A percentile compares a stretch with the other conserved stretches of the same genome.
Evolutionary conservation across 768 basidiomycete species (phyloP).

Genomic region (Phaeolepiota aurea): DNA sequence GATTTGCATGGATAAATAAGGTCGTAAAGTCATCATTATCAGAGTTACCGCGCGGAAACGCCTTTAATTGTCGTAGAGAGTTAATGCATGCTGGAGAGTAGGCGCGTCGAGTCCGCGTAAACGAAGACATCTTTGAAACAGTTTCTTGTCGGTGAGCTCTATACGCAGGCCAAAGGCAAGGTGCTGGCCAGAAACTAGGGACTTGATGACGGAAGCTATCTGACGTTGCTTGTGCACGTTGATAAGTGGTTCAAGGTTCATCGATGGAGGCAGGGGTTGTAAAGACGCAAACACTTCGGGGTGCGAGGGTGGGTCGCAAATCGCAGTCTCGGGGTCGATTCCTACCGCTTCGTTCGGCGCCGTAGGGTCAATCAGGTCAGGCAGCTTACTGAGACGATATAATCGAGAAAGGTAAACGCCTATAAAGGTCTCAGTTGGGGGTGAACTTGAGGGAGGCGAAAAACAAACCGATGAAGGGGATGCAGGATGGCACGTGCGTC

Average conservation of each 20-base stretch:
- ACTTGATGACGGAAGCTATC: constrained; percentile 75
- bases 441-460: neutral
- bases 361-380: constrained; percentile 79
- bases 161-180: constrained; percentile 67
- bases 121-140: constrained; percentile 69
- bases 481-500: constrained; percentile 44
- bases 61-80: constrained; percentile 15
- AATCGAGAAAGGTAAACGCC: constrained; percentile 76
- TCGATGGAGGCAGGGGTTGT: constrained; percentile 62
- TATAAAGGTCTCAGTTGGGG: constrained; percentile 16
- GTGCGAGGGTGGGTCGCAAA: constrained; percentile 61
- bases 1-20: neutral
- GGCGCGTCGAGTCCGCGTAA: constrained; percentile 57
- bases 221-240: constrained; percentile 85
- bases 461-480: constrained; percentile 74
- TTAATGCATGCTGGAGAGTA: constrained; percentile 39
- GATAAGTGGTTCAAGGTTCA: constrained; percentile 79
- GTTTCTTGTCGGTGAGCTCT: constrained; percentile 55
- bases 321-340: constrained; percentile 52
- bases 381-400: constrained; percentile 53
- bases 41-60: no score
- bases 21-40: neutral
- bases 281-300: constrained; percentile 76
- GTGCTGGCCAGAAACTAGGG: constrained; percentile 76
- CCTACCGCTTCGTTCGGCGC: constrained; percentile 62